Evolutionary conservation across 768 basidiomycete genomes (phyloP), one percentile per base, ranked within the genome.

Genomic region (Mycena crocata): DNA sequence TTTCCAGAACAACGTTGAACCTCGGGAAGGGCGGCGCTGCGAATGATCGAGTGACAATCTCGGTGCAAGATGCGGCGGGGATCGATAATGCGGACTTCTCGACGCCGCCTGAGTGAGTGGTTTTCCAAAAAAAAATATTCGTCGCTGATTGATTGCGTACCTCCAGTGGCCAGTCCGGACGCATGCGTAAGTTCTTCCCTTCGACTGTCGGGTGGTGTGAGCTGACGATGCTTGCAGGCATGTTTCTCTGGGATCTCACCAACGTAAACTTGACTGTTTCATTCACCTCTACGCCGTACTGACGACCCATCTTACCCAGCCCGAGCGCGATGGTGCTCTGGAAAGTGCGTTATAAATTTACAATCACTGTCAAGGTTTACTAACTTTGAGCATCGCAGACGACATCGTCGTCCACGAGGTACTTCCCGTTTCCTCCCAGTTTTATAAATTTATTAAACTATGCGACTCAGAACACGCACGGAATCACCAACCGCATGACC

Each of bases 1-100:
- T 21, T 87, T 90, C 85, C 88, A 90, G 77, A 80, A 78, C 31
- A 80, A 86, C 77, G n/a, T n/a, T n/a, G n/a, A 90, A 89, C 80
- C 86, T 86, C 71, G 81, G 80, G 19, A 83, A 84, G 61, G 87
- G 87, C 30, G 87, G 88, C 4, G 64, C 66, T 50, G 87, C 81
- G 23, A 82, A 80, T 57, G 88, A 90, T 71, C 81, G 82, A 14
- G 84, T 90, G 37, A 82, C 82, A 45, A 77, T 84, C 44, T 86
- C 83, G 26, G 84, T 87, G 7, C 87, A 89, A 74, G 85, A 86
- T 65, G 72, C 79, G 8, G 78, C 79, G 12, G 84, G 83, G 14
- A 76, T 71, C 8, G 77, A 86, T 71, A 85, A 84, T 57, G 84
- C 82, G 14, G 74, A 81, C 57, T 84, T 83, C 62, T 72, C 82